Evolutionary conservation across 495 filamentous ascomycete genomes (phyloP).

Genomic region (Aspergillus cavernicola): DNA sequence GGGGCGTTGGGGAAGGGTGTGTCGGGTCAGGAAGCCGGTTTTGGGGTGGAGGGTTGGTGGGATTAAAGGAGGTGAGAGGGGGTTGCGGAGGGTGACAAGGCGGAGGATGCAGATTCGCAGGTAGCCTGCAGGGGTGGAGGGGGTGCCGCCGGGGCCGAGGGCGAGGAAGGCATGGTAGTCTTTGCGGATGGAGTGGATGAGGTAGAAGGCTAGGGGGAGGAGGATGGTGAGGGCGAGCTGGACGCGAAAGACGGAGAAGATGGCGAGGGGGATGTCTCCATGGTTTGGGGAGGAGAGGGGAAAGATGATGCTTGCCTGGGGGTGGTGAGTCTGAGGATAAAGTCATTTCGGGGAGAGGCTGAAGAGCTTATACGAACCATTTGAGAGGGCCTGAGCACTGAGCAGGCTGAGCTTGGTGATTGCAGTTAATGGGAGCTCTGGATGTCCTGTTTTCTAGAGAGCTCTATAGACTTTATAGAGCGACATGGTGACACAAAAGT

Average conservation of each 20-base stretch:
- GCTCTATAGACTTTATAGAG: slow-evolving; percentile 14
- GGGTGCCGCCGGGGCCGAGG: slow-evolving; percentile 78
- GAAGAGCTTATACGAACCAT: neutral
- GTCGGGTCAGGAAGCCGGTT: slow-evolving; percentile 39
- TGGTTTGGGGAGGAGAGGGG: neutral
- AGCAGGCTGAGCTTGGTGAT: neutral
- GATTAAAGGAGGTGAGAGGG: slow-evolving; percentile 28
- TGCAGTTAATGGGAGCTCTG: neutral
- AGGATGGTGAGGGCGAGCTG: slow-evolving; percentile 18
- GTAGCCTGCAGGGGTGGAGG: slow-evolving; percentile 69
- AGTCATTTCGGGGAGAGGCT: neutral
- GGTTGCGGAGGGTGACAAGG: slow-evolving; percentile 41
- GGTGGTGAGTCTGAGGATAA: neutral
- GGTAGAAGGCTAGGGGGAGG: slow-evolving; percentile 46
- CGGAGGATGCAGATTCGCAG: slow-evolving; percentile 60
- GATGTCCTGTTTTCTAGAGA: neutral
- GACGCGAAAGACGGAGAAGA: slow-evolving; percentile 3
- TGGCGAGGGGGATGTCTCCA: neutral
- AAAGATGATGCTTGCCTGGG: neutral
- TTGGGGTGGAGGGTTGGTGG: slow-evolving; percentile 34
- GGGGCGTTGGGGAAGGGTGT: slow-evolving; percentile 53
- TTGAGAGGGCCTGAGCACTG: neutral
- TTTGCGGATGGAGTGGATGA: slow-evolving; percentile 57
- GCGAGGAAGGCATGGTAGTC: slow-evolving; percentile 75
- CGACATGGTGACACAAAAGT: neutral